Evolutionary conservation across 495 filamentous ascomycete genomes (phyloP).

Genomic region (Neurospora sublineolata): DNA sequence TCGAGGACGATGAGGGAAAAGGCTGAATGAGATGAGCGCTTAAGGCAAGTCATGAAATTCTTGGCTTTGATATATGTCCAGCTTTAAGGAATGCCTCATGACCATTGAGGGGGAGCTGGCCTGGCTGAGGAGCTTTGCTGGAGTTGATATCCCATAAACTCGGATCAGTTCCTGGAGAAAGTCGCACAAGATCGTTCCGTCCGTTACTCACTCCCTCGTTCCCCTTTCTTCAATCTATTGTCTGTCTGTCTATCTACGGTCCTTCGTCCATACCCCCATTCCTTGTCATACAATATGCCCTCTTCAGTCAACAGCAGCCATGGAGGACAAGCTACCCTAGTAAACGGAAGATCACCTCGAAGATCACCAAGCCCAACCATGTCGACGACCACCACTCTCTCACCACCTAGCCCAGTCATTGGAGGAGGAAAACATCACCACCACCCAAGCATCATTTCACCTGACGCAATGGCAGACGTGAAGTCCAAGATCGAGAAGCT

Average conservation of each 20-base stretch:
- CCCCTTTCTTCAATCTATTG: background rate
- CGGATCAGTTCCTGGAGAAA: background rate
- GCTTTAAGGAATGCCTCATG: background rate
- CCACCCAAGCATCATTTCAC: background rate
- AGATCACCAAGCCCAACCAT: background rate
- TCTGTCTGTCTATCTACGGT: background rate
- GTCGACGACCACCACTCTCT: background rate
- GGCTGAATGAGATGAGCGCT: background rate
- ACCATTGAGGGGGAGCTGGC: background rate
- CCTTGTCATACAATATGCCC: background rate
- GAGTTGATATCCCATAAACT: background rate
- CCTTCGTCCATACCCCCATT: background rate
- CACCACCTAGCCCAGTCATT: background rate
- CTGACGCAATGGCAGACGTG: background rate
- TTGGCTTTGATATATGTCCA: background rate
- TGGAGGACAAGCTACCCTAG: background rate
- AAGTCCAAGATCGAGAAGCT: background rate
- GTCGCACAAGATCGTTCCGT: background rate
- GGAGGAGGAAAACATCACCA: background rate
- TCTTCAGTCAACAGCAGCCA: background rate
- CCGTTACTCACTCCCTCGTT: background rate
- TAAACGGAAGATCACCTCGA: background rate
- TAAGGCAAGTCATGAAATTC: background rate
- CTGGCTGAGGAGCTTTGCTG: background rate
- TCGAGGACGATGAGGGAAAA: background rate